These are phyloP conservation scores for Arabis alpina DNA, from an alignment of 345 rosid genomes.

Conservation along the genomic window DNA sequence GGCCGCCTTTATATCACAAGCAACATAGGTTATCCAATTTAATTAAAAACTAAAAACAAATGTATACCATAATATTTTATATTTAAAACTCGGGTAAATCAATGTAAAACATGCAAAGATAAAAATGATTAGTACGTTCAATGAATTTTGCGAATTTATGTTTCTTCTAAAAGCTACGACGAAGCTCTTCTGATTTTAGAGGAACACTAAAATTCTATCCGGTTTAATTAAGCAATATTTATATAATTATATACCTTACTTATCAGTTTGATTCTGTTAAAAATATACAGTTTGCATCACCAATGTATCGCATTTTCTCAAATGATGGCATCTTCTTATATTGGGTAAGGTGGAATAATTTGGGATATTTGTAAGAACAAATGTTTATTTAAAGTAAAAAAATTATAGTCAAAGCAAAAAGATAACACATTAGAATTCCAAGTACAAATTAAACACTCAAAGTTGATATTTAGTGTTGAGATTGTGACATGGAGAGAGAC, in stretches of 20 bases:
- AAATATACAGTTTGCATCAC: slow-evolving; percentile 20
- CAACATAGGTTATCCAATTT: slow-evolving; percentile 1
- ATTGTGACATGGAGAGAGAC: slow-evolving; percentile 31
- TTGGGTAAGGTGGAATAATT: slow-evolving; percentile 22
- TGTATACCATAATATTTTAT: not conserved
- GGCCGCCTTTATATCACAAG: slow-evolving; percentile 13
- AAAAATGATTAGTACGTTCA: too few relatives aligned
- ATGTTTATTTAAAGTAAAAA: slow-evolving; percentile 16
- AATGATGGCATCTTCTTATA: slow-evolving; percentile 13
- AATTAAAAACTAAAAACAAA: not conserved
- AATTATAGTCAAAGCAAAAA: slow-evolving; percentile 37
- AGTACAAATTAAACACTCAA: slow-evolving; percentile 41
- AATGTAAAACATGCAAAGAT: not conserved
- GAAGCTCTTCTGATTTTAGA: not conserved
- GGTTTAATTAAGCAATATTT: not conserved
- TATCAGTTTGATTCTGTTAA: slow-evolving; percentile 17
- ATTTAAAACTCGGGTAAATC: not conserved
- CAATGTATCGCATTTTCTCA: slow-evolving; percentile 18
- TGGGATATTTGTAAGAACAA: slow-evolving; percentile 23
- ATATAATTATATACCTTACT: slow-evolving; percentile 10
- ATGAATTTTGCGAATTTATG: not conserved
- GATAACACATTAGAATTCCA: slow-evolving; percentile 13
- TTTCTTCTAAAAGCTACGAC: not conserved
- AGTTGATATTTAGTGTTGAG: slow-evolving; percentile 26
- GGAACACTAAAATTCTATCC: not conserved